A percentile compares a stretch with the other conserved stretches of the same genome.
phyloP scores from a whole-genome alignment of 2,329 filamentous ascomycete genomes.

The Pseudocercospora cruenta region DNA sequence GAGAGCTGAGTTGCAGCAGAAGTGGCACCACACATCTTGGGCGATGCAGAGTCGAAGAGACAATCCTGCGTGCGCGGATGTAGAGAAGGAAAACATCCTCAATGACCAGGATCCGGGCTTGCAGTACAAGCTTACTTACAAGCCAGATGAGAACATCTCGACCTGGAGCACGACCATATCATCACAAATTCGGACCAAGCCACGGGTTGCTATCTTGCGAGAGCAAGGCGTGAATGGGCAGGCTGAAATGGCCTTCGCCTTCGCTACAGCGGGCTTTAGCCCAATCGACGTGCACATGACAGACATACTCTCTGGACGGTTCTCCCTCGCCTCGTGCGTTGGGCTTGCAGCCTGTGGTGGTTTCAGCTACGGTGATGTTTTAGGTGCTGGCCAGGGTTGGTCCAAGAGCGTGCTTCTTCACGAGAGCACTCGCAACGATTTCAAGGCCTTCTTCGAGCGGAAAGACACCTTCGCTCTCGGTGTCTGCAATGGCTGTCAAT shows the following conservation, averaged over 20 bases:
- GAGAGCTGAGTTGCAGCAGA: conserved; percentile 76
- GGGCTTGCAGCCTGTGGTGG: conserved; percentile 94
- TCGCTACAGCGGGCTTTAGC: conserved; percentile 87
- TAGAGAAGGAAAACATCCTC: conserved; percentile 74
- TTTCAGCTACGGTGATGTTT: conserved; percentile 90
- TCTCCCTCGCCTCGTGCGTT: conserved; percentile 79
- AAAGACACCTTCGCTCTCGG: conserved; percentile 90
- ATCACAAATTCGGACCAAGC: conserved; percentile 63
- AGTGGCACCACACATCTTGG: conserved; percentile 86
- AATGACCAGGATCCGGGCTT: conserved; percentile 81
- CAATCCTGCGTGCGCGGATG: conserved; percentile 82
- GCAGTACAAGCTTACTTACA: conserved; percentile 79
- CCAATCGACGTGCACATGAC: conserved; percentile 97
- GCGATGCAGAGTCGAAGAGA: conserved; percentile 90
- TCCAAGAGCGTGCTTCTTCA: conserved; percentile 90
- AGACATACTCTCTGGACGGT: conserved; percentile 76
- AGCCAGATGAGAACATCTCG: conserved; percentile 75
- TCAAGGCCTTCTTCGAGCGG: conserved; percentile 82
- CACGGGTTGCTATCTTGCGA: conserved; percentile 85
- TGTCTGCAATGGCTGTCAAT: conserved; percentile 97
- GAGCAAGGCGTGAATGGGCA: conserved; percentile 96
- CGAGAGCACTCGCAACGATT: conserved; percentile 72
- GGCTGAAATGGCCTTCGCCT: conserved; percentile 97
- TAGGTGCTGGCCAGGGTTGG: conserved; percentile 96
- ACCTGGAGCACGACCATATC: conserved; percentile 68